These are phyloP conservation scores for Pseudohyphozyma bogoriensis DNA, from an alignment of 768 basidiomycete genomes.

Conservation along the genomic window DNA sequence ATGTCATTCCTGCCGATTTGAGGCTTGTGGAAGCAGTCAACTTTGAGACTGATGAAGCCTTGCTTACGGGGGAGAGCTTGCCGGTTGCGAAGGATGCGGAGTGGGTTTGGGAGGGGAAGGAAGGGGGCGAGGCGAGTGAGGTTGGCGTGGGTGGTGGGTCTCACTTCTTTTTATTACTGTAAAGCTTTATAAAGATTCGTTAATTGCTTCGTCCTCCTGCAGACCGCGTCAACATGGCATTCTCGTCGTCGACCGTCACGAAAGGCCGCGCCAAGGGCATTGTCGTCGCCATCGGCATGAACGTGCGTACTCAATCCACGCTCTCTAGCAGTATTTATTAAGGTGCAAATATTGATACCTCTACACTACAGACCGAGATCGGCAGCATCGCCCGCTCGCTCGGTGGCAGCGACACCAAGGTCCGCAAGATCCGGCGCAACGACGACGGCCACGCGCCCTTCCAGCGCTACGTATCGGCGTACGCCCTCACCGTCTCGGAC, in stretches of 20 bases:
- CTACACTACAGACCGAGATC: slow-evolving; percentile 40
- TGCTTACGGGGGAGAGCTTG: slow-evolving; percentile 41
- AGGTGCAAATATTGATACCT: slow-evolving; percentile 38
- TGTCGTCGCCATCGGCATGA: slow-evolving; percentile 42
- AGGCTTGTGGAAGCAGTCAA: slow-evolving; percentile 33
- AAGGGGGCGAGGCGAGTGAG: slow-evolving; percentile 20
- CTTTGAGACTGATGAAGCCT: slow-evolving; percentile 42
- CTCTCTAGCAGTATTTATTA: slow-evolving; percentile 30
- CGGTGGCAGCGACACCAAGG: slow-evolving; percentile 33
- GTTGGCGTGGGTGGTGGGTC: slow-evolving; percentile 24
- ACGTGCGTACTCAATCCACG: slow-evolving; percentile 21
- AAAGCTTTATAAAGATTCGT: not conserved
- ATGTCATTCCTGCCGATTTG: slow-evolving; percentile 38
- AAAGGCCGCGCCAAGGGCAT: slow-evolving; percentile 42
- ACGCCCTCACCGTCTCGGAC: slow-evolving; percentile 20
- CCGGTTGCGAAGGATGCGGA: slow-evolving; percentile 37
- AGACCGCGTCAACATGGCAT: slow-evolving; percentile 36
- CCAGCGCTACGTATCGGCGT: slow-evolving; percentile 23
- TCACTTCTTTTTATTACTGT: not conserved
- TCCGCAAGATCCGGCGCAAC: slow-evolving; percentile 39
- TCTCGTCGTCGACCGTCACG: slow-evolving; percentile 42
- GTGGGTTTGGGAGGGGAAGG: slow-evolving; percentile 21
- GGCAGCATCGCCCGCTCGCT: slow-evolving; percentile 41
- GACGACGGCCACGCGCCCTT: slow-evolving; percentile 32
- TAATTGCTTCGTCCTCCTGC: not conserved